Conservation (phyloP, 768 basidiomycete genomes). For the Austroboletus eburneus region DNA sequence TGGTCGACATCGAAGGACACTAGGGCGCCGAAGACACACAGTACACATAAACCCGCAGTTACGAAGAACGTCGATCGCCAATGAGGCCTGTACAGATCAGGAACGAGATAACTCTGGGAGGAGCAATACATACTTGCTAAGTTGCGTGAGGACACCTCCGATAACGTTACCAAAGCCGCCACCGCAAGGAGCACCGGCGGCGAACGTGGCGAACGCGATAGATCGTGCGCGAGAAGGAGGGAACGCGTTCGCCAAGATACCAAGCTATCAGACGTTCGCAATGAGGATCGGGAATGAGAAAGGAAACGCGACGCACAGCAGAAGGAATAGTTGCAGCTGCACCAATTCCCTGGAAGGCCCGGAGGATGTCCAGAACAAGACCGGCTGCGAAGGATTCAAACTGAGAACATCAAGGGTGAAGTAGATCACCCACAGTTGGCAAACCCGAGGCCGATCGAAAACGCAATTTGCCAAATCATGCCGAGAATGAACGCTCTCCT, state of each 20-base stretch:
- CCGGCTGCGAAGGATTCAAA: slow-evolving; percentile 38
- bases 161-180: slow-evolving; percentile 64
- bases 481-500: slow-evolving; percentile 66
- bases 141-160: slow-evolving; percentile 70
- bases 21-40: slow-evolving; percentile 50
- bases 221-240: slow-evolving; percentile 64
- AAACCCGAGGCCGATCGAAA: slow-evolving; percentile 65
- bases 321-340: slow-evolving; percentile 73
- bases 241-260: slow-evolving; percentile 79
- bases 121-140: slow-evolving; percentile 30
- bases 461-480: slow-evolving; percentile 46
- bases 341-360: slow-evolving; percentile 80
- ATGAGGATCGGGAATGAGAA: slow-evolving; percentile 3
- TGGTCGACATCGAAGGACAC: slow-evolving; percentile 61
- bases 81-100: slow-evolving; percentile 27
- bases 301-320: slow-evolving; percentile 42
- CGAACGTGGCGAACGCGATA: slow-evolving; percentile 77
- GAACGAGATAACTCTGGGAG: neutral
- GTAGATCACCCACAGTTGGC: slow-evolving; percentile 38
- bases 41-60: slow-evolving; percentile 49
- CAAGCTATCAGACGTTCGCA: slow-evolving; percentile 45
- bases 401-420: neutral
- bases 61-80: slow-evolving; percentile 73
- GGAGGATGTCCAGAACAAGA: slow-evolving; percentile 60
- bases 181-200: slow-evolving; percentile 82